Conservation (phyloP, 2,329 filamentous ascomycete species). For the Colletotrichum trifolii region DNA sequence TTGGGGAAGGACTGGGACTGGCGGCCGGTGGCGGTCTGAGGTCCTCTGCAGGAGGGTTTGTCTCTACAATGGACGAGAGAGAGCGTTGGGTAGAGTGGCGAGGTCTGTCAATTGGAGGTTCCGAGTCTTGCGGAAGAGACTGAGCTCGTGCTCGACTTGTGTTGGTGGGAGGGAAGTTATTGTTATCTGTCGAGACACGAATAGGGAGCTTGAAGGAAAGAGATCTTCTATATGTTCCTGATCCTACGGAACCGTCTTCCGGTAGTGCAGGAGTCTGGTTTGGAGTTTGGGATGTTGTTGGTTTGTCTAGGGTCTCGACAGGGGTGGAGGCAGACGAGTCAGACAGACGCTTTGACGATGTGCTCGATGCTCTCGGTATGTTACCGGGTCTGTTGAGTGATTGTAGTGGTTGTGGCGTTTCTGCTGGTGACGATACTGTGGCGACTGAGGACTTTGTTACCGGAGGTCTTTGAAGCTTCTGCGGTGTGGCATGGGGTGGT, state of each 20-base stretch:
- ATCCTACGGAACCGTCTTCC: conserved; percentile 22
- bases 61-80: conserved; percentile 25
- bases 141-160: conserved; percentile 18
- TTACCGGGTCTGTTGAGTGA: conserved; percentile 13
- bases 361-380: conserved; percentile 22
- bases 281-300: conserved; percentile 11
- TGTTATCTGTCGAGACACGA: conserved; percentile 26
- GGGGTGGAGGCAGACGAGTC: conserved; percentile 9
- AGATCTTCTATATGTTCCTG: conserved; percentile 31
- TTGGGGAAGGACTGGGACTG: conserved; percentile 2
- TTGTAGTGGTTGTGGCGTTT: conserved; percentile 11
- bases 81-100: conserved; percentile 13
- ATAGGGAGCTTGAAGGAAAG: conserved; percentile 34
- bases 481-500: background rate
- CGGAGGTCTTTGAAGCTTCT: conserved; percentile 5
- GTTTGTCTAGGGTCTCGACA: conserved; percentile 15
- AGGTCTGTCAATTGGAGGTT: conserved; percentile 11
- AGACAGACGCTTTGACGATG: conserved; percentile 30
- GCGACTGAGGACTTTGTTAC: conserved; percentile 26
- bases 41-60: background rate
- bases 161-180: conserved; percentile 6
- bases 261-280: conserved; percentile 3
- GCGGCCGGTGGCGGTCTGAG: background rate
- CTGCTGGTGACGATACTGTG: conserved; percentile 19
- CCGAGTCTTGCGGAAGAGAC: conserved; percentile 24